Conservation (phyloP, 768 basidiomycete genomes). For the Mycena alexandri region DNA sequence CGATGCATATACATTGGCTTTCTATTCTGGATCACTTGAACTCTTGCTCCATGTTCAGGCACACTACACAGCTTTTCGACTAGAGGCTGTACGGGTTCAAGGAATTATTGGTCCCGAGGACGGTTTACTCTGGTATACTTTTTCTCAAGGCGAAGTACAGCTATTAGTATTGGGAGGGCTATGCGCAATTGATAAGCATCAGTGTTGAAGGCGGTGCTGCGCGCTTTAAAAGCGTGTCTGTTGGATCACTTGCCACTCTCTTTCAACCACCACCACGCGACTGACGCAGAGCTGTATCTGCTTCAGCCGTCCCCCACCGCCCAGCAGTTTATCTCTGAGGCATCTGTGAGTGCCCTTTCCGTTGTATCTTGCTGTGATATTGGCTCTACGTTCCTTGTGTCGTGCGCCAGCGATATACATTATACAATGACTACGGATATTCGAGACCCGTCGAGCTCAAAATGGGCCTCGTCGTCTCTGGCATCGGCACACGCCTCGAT, state of each 20-base stretch:
- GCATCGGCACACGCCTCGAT: not conserved
- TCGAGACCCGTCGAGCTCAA: constrained; percentile 22
- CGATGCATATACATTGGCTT: not conserved
- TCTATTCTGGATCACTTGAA: too few relatives aligned
- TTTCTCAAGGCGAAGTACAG: too few relatives aligned
- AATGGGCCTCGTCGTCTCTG: constrained; percentile 18
- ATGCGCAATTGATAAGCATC: too few relatives aligned
- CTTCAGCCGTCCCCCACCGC: constrained; percentile 28
- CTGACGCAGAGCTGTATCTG: constrained; percentile 29
- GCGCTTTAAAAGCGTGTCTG: constrained; percentile 21
- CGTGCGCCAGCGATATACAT: constrained; percentile 19
- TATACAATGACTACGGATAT: constrained; percentile 26
- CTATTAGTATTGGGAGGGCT: too few relatives aligned
- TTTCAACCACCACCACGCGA: constrained; percentile 28
- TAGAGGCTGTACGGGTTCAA: too few relatives aligned
- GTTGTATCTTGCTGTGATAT: constrained; percentile 27
- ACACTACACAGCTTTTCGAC: too few relatives aligned
- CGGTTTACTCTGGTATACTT: too few relatives aligned
- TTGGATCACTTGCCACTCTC: not conserved
- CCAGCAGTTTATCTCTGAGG: constrained; percentile 32
- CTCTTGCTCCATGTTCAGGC: too few relatives aligned
- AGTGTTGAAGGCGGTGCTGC: not conserved
- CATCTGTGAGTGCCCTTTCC: constrained; percentile 34
- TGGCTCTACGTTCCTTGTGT: constrained; percentile 7
- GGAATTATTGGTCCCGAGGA: too few relatives aligned